Evolutionary conservation across 257 asterid species (phyloP).

Genomic region (Echium plantagineum): DNA sequence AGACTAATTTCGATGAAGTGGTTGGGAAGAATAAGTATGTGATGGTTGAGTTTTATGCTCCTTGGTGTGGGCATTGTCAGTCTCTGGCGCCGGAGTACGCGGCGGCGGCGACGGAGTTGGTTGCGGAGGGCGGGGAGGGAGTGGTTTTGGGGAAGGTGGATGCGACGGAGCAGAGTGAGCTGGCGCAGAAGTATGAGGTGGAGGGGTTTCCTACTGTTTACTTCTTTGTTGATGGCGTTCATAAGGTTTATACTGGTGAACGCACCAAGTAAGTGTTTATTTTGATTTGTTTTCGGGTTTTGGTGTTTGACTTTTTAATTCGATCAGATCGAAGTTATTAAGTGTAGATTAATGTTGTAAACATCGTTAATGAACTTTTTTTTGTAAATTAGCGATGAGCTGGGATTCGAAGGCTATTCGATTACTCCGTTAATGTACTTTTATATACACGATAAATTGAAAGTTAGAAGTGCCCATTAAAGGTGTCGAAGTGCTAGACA

Average conservation of each 20-base stretch:
- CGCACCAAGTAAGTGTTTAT: slow-evolving; percentile 57
- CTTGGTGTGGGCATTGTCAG: slow-evolving; percentile 97
- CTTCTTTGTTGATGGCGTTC: slow-evolving; percentile 79
- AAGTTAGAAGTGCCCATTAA: no score
- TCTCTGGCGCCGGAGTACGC: slow-evolving; percentile 88
- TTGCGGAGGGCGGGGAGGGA: slow-evolving; percentile 17
- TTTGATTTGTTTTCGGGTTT: no score
- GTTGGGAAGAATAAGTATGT: slow-evolving; percentile 58
- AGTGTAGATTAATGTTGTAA: no score
- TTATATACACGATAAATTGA: no score
- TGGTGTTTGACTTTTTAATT: no score
- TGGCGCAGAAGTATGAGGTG: slow-evolving; percentile 68
- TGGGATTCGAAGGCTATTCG: no score
- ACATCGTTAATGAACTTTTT: no score
- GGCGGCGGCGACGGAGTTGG: slow-evolving; percentile 86
- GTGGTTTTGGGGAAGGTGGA: slow-evolving; percentile 88
- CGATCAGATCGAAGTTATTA: no score
- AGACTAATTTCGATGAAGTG: slow-evolving; percentile 57
- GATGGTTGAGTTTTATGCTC: slow-evolving; percentile 94
- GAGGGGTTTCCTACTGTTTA: slow-evolving; percentile 71
- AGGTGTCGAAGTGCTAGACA: no score
- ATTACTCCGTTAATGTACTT: no score
- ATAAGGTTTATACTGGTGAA: slow-evolving; percentile 56
- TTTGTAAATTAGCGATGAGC: no score
- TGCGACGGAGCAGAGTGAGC: slow-evolving; percentile 61